Evolutionary conservation across 2,329 filamentous ascomycete genomes (phyloP), one percentile per base, ranked within the genome.

Genomic region (Pseudocercospora fijiensis): DNA sequence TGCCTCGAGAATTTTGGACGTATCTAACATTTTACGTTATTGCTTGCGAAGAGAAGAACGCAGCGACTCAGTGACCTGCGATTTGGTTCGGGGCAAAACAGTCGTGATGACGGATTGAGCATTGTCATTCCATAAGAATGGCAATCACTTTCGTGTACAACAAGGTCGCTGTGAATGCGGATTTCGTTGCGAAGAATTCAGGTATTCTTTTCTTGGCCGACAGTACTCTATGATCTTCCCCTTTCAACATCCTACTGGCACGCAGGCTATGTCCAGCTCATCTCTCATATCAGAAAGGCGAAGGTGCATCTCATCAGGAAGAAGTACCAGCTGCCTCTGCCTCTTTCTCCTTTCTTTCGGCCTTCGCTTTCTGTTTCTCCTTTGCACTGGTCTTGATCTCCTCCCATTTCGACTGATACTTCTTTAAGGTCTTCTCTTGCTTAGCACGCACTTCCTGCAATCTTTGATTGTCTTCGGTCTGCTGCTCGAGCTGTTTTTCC

Each of bases 351-450:
- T 27, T 60, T 60, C 64, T 66, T 49, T 69, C 67, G 33, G 63
- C 63, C 33, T 68, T 70, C 2, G 68, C 65, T 43, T 59, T 62
- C 47, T 70, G 61, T 28, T 68, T 70, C n/a, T 65, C 68, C 22
- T 63, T 64, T 18, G 88, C 88, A 0, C 86, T 85, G 53, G 87
- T 85, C 75, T 90, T 89, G 68, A 91, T 75, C 69, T 85, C 86
- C 75, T 90, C 87, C 86, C 87, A 90, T 64, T 86, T 83, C 61
- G 88, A 85, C 57, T 85, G 75, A 73, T 90, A 90, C 74, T 86
- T 87, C 69, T 86, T 84, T 63, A 88, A 86, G 68, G 88, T 85
- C 57, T 80, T 82, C 10, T 78, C 86, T 55, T 91, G 79, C 53
- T 84, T 84, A 55, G 89, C 86, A 45, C 87, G 88, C 61, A 88